Base-by-base conservation (phyloP, 2,329 filamentous ascomycete species). In the Alternaria sp. region DNA sequence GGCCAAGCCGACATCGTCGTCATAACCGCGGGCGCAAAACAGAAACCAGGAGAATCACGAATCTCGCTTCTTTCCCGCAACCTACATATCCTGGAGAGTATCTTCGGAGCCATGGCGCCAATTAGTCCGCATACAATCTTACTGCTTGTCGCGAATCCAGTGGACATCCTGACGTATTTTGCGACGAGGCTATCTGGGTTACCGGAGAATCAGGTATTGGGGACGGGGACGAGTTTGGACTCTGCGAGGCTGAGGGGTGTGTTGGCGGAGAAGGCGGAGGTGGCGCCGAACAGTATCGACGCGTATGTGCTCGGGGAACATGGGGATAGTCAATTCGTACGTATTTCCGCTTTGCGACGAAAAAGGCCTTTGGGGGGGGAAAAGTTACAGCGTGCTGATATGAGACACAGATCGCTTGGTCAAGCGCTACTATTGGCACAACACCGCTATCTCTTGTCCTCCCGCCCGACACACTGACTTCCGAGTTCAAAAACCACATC, bases 1-100 rank as follows among this genome's bases (percentile, higher is more conserved):
- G 77, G 80, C n/a, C 80, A 84, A 67, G 81, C 81, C 44, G 83
- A 86, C 65, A 81, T 86, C 29, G 78, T 86, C 6, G 78, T 86
- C 45, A 80, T 86, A 49, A 84, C 83, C 0, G 83, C 83, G 0
- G 84, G 83, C 33, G 82, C 82, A n/a, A 85, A 81, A 67, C 80
- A 83, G 70, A 79, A 79, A 62, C 65, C 60, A 72, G 81, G 80
- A 9, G 79, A 83, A 75, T 80, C 79, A 11, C 74, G 81, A 10
- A 72, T 82, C 5, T 78, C 81, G 33, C 76, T 83, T 1, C 74
- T 83, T 10, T 80, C 80, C 26, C 78, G 81, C 3, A 85, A 85
- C 60, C 65, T 82, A 23, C 76, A 77, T 23, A 83, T 85, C 45
- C 67, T 85, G 26, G 75, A 76, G 5, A 80, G 76, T n/a, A 80